phyloP scores from a whole-genome alignment of 2,329 filamentous ascomycete genomes.

The Fusarium humuli region DNA sequence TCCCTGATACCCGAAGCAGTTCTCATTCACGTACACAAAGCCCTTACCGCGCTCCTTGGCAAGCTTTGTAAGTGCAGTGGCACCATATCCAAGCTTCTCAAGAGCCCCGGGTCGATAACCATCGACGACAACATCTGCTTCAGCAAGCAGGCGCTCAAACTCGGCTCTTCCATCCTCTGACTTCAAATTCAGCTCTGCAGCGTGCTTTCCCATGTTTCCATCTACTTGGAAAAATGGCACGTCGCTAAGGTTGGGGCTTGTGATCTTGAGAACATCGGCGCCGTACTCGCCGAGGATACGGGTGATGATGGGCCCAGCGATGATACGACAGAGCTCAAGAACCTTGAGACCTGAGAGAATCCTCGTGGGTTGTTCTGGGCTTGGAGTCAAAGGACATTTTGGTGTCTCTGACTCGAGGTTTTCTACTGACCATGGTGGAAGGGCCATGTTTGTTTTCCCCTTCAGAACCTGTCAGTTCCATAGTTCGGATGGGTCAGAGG shows the following conservation, averaged over 20 bases:
- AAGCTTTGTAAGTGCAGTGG: constrained; percentile 63
- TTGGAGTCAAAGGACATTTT: constrained; percentile 54
- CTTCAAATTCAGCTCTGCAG: constrained; percentile 72
- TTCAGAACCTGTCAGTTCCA: constrained; percentile 46
- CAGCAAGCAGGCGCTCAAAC: constrained; percentile 70
- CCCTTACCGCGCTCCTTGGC: constrained; percentile 68
- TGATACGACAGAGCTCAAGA: constrained; percentile 79
- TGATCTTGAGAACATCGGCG: constrained; percentile 79
- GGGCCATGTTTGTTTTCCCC: constrained; percentile 56
- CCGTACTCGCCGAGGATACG: constrained; percentile 80
- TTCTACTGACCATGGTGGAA: constrained; percentile 63
- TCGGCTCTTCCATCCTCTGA: constrained; percentile 60
- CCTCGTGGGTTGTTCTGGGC: constrained; percentile 37
- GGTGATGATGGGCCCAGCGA: constrained; percentile 79
- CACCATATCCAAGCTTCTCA: constrained; percentile 72
- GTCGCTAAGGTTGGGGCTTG: constrained; percentile 74
- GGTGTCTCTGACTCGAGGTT: constrained; percentile 63
- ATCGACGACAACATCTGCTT: constrained; percentile 73
- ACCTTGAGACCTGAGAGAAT: constrained; percentile 74
- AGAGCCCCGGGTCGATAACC: constrained; percentile 76
- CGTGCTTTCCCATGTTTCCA: constrained; percentile 77
- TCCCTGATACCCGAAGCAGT: constrained; percentile 73
- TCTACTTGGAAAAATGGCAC: constrained; percentile 80
- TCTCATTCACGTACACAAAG: constrained; percentile 75
- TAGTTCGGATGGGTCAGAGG: accelerated